Conservation (phyloP, 306 rosid genomes). For the Gleditsia sinensis region DNA sequence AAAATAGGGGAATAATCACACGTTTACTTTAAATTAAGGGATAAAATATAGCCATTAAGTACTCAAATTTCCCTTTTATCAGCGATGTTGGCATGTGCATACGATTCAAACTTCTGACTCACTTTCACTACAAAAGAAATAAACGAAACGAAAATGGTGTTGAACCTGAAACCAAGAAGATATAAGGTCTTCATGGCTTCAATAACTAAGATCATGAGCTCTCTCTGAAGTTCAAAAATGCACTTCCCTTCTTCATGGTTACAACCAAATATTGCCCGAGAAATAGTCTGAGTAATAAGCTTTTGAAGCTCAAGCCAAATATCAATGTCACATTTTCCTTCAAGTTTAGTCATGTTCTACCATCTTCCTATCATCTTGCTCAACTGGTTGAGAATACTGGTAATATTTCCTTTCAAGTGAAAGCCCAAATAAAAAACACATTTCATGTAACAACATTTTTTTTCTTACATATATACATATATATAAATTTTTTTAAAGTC, state of each 20-base stretch:
- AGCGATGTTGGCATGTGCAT: not conserved
- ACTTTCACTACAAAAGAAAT: not conserved
- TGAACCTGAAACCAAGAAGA: conserved; percentile 57
- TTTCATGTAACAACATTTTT: no score
- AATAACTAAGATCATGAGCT: conserved; percentile 41
- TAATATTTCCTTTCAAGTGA: conserved; percentile 35
- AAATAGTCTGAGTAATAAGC: conserved; percentile 50
- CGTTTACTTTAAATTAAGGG: no score
- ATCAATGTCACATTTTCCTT: conserved; percentile 46
- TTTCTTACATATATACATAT: no score
- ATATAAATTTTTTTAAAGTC: no score
- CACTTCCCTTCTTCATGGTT: conserved; percentile 50
- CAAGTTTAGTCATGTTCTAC: conserved; percentile 31
- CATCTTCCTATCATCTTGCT: conserved; percentile 44
- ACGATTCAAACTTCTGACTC: not conserved
- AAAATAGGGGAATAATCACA: no score
- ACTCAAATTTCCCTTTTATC: no score
- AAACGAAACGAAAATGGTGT: not conserved
- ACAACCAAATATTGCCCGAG: conserved; percentile 52
- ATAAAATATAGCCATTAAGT: no score
- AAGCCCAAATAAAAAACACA: no score
- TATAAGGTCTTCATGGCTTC: conserved; percentile 56
- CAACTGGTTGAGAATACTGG: conserved; percentile 45
- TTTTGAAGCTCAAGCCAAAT: conserved; percentile 52
- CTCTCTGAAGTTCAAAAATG: conserved; percentile 52